Base-by-base conservation (phyloP, 768 basidiomycete genomes). In the Boletus bicolor region DNA sequence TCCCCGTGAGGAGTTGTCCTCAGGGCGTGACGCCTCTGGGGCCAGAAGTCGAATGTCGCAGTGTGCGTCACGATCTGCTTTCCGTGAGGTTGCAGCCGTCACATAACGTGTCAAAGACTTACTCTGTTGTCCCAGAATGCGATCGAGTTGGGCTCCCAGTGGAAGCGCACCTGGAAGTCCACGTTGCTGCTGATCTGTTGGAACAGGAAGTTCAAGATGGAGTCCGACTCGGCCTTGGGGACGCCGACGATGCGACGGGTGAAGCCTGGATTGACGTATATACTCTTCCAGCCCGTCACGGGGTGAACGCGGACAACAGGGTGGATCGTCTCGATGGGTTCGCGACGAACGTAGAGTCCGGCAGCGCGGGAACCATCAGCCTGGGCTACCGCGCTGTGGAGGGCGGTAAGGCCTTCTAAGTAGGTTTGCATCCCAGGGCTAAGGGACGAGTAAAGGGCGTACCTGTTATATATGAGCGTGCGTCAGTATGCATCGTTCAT, bases 41-140 rank as follows among this genome's bases (percentile, higher is more conserved):
- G 87, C 83, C 82, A 91, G 70, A 89, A 90, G 70, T 93, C 89
- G 64, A 91, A 91, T 12, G 82, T 90, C 12, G 89, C 91, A 19
- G 85, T 82, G 63, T 93, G 92, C 14, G 80, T 88, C 39, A 85
- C 84, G 55, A 89, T 66, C 87, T 87, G 11, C 15, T 35, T 43
- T 15, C 38, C 14, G 44, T 52, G 30, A 60, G 57, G 42, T 51
- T 21, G 1, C 46, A 17, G 3, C 28, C 21, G 7, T 10, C 21
- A 12, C 41, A 19, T 19, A 2, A 26, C 1, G 19, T 14, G 1
- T 26, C 34, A 21, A 49, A 11, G 5, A 49, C 60, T 79, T 59
- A 88, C 87, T 69, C 90, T 78, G 70, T 92, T 92, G 64, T 93
- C 89, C 91, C 91, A 93, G 68, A 92, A 77, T n/a, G 89, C 90